Conservation (phyloP, 257 asterid genomes). For the Avicennia marina region DNA sequence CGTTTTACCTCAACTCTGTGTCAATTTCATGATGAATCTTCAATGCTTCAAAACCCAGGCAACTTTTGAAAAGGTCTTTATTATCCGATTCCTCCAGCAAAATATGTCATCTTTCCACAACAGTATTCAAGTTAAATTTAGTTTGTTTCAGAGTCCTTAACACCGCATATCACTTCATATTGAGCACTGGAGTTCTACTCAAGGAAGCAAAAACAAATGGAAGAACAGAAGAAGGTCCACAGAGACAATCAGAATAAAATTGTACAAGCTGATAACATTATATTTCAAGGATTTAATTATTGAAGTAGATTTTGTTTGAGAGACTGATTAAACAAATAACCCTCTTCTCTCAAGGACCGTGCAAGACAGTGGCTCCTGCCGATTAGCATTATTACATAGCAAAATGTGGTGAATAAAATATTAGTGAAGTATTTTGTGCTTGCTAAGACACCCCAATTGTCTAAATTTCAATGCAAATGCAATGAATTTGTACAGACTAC, state of each 20-base stretch:
- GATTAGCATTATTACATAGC: no score
- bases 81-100: background rate
- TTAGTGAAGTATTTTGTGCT: no score
- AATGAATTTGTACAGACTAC: no score
- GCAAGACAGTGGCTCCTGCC: no score
- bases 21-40: background rate
- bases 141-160: background rate
- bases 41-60: background rate
- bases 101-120: background rate
- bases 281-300: background rate
- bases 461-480: no score
- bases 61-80: background rate
- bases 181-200: background rate
- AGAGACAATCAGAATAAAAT: background rate
- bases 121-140: background rate
- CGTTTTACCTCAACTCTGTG: no score
- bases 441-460: no score
- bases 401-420: no score
- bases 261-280: background rate
- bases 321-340: background rate
- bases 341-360: no score
- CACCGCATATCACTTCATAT: background rate
- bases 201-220: background rate
- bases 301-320: background rate
- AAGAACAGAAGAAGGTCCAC: no score